Base-by-base conservation (phyloP, 352 stramenopile genomes). In the Elongisporangium undulatum region DNA sequence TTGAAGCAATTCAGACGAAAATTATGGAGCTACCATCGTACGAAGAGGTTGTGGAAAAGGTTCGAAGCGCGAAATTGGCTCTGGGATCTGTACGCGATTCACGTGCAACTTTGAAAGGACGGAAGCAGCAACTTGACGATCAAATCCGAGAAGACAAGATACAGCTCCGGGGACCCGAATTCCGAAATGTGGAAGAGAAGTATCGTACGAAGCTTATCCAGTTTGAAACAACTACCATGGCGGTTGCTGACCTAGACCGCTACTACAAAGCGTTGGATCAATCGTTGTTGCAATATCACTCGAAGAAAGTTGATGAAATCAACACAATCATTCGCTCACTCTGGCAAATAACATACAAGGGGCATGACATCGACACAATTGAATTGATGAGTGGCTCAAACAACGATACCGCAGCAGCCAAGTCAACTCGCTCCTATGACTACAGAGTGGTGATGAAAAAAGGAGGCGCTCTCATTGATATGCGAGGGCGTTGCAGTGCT, bases 401-500 rank as follows among this genome's bases (percentile, higher is more conserved):
- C 21, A 69, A 75, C 5, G 88, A 85, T 5, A 62, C 70, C 5
- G 68, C 69, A 3, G 41, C 58, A 19, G 69, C 77, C 20, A 87
- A 87, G 61, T 77, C 76, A 26, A 63, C 77, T 26, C 72, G 89
- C 6, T 97, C 82, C 17, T 99, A 99, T 74, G 99, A 99, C 67
- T 99, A 99, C 68, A 89, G 97, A 26, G 97, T 99, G 39, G 95
- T 99, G 9, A 99, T 99, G 98, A 95, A 90, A 51, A 99, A 99
- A 62, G 88, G 75, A 19, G 90, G 83, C 4, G 90, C 92, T 17
- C 69, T 96, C 38, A 92, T 99, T 58, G 97, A 99, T 58, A 99
- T 99, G 98, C 92, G 98, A 64, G 97, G 97, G 7, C 89, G 98
- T 15, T 99, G 98, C 67, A 99, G 93, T 68, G 98, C 98, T 0